Evolutionary conservation across 2,329 filamentous ascomycete species (phyloP).

Genomic region (Alternaria solani): DNA sequence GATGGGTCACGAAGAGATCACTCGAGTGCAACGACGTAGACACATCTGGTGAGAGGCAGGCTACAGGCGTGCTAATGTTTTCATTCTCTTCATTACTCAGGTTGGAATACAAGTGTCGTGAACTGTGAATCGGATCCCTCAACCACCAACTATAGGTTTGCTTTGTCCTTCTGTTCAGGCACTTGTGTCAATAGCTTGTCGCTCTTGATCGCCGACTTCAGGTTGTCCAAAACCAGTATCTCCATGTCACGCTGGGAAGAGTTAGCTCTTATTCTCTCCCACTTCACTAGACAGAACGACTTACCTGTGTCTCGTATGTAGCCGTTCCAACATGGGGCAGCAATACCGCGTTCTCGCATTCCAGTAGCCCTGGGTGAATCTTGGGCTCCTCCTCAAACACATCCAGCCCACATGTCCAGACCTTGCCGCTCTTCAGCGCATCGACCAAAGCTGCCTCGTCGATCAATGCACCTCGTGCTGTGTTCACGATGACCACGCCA

Average conservation of each 20-base stretch:
- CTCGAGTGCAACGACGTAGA: neutral
- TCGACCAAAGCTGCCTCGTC: conserved; percentile 64
- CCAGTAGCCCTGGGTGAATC: conserved; percentile 60
- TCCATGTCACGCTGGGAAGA: conserved; percentile 63
- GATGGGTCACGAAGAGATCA: neutral
- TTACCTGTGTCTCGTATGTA: conserved; percentile 66
- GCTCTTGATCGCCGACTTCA: conserved; percentile 64
- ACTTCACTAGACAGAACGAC: conserved; percentile 1
- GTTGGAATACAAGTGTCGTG: neutral
- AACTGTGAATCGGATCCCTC: neutral
- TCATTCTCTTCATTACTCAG: neutral
- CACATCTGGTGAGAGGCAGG: neutral
- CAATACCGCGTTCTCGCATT: conserved; percentile 61
- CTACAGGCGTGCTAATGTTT: neutral
- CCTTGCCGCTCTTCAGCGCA: conserved; percentile 62
- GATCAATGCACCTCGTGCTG: conserved; percentile 64
- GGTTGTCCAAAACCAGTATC: conserved; percentile 64
- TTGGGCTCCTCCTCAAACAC: conserved; percentile 67
- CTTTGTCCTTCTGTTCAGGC: conserved; percentile 63
- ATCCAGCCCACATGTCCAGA: conserved; percentile 64
- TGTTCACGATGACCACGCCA: conserved; percentile 66
- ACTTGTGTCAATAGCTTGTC: conserved; percentile 68
- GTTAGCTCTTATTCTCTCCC: conserved; percentile 13
- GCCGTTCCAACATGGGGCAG: conserved; percentile 68
- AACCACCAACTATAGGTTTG: conserved; percentile 33